phyloP scores from a whole-genome alignment of 202 grass and related monocot genomes.

The Dendrocalamus latiflorus region DNA sequence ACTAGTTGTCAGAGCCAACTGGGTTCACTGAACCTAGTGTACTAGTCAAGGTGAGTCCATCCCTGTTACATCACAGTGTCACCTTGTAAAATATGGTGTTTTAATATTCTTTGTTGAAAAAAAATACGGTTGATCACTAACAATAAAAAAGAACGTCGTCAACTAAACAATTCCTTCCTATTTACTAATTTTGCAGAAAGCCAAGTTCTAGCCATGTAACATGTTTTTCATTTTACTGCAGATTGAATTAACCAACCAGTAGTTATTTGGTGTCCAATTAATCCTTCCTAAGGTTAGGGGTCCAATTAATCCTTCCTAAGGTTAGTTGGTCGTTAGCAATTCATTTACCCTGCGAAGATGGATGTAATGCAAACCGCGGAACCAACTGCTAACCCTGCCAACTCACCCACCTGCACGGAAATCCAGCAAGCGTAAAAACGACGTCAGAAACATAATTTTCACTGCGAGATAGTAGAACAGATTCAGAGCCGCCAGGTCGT shows the following conservation, averaged over 20 bases:
- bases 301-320: too few relatives aligned
- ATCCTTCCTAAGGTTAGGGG: not conserved
- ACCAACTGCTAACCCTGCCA: constrained; percentile 98
- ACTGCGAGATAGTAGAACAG: too few relatives aligned
- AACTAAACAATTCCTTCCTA: not conserved
- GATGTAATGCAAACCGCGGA: constrained; percentile 99
- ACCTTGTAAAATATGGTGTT: not conserved
- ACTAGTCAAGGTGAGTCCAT: not conserved
- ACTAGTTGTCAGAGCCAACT: too few relatives aligned
- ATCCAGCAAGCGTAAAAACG: not conserved
- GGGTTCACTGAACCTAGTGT: constrained; percentile 7
- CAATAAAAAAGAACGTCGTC: not conserved
- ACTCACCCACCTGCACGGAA: constrained; percentile 78
- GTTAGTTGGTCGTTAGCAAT: constrained; percentile 9
- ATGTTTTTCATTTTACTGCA: not conserved
- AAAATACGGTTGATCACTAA: not conserved
- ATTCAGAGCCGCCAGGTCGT: too few relatives aligned
- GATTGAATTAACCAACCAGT: not conserved
- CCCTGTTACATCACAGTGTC: not conserved
- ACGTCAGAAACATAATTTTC: not conserved
- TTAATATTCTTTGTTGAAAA: not conserved
- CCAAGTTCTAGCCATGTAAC: not conserved
- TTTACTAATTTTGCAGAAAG: not conserved
- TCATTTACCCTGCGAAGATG: constrained; percentile 89
- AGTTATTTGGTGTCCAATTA: not conserved